phyloP scores from a whole-genome alignment of 2,329 filamentous ascomycete genomes.

The Colletotrichum viniferum region DNA sequence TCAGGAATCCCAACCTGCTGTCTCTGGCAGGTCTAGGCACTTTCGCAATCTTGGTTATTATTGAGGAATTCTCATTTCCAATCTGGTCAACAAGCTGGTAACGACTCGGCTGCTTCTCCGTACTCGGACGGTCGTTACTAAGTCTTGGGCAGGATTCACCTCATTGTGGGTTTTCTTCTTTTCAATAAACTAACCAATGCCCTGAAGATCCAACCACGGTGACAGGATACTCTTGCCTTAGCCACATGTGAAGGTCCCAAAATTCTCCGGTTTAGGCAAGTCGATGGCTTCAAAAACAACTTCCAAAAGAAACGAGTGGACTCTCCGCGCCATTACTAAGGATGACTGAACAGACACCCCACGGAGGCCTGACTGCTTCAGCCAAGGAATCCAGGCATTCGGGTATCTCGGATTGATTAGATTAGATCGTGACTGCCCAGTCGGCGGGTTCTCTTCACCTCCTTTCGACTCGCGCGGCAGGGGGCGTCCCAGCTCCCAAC shows the following conservation, averaged over 20 bases:
- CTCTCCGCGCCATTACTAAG: not conserved
- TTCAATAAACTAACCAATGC: not conserved
- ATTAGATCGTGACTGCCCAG: constrained; percentile 9
- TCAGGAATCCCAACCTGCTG: not conserved
- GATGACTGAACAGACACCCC: not conserved
- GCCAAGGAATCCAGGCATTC: constrained; percentile 1
- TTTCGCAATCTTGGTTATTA: constrained; percentile 3
- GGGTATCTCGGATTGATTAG: constrained; percentile 14
- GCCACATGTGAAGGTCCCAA: not conserved
- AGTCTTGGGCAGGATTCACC: not conserved
- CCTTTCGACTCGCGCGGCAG: not conserved
- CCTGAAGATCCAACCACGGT: not conserved
- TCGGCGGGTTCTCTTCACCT: not conserved
- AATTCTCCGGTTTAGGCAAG: not conserved
- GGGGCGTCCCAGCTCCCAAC: not conserved
- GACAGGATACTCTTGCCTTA: not conserved
- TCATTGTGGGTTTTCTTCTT: not conserved
- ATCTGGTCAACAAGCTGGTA: not conserved
- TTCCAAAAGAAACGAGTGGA: not conserved
- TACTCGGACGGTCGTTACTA: not conserved
- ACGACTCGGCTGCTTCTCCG: not conserved
- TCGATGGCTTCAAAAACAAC: not conserved
- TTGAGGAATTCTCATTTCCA: not conserved
- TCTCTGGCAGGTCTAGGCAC: constrained; percentile 5
- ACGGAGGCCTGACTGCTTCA: not conserved